Percentiles rank a stretch among this genome's conserved stretches.
phyloP scores from a whole-genome alignment of 163 green algal species.

The Coccomyxa subellipsoidea region DNA sequence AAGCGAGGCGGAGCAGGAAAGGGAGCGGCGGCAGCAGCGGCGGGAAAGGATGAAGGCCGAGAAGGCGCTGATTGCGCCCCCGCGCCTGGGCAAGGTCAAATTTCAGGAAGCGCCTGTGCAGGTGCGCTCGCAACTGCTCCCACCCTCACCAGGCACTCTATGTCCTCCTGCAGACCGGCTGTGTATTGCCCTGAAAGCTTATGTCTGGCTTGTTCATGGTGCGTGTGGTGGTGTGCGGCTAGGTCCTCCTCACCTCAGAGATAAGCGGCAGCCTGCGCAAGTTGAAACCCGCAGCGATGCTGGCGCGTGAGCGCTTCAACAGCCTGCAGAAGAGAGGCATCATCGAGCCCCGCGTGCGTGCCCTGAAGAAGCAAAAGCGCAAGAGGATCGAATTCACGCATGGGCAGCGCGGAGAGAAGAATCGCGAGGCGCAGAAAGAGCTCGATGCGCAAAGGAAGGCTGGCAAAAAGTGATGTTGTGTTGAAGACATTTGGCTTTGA shows the following conservation, averaged over 20 bases:
- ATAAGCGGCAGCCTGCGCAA: slow-evolving; percentile 52
- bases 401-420: not conserved
- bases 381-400: not conserved
- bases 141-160: not conserved
- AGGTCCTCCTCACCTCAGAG: slow-evolving; percentile 64
- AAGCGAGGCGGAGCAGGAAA: slow-evolving; percentile 9
- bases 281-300: slow-evolving; percentile 44
- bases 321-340: slow-evolving; percentile 56
- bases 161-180: not conserved
- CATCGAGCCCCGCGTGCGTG: slow-evolving; percentile 51
- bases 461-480: not conserved
- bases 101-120: slow-evolving; percentile 54
- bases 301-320: slow-evolving; percentile 54
- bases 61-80: slow-evolving; percentile 23
- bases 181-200: not conserved
- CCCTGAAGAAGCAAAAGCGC: not conserved
- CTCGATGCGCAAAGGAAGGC: not conserved
- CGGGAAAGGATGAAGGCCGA: slow-evolving; percentile 24
- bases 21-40: slow-evolving; percentile 12
- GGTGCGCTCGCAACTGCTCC: slow-evolving; percentile 5
- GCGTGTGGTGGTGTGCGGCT: not conserved
- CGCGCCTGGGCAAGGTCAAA: slow-evolving; percentile 39
- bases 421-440: not conserved
- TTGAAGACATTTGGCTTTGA: no score
- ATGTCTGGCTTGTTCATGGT: not conserved